Conservation (phyloP, 768 basidiomycete genomes). For the Tylopilus balloui region DNA sequence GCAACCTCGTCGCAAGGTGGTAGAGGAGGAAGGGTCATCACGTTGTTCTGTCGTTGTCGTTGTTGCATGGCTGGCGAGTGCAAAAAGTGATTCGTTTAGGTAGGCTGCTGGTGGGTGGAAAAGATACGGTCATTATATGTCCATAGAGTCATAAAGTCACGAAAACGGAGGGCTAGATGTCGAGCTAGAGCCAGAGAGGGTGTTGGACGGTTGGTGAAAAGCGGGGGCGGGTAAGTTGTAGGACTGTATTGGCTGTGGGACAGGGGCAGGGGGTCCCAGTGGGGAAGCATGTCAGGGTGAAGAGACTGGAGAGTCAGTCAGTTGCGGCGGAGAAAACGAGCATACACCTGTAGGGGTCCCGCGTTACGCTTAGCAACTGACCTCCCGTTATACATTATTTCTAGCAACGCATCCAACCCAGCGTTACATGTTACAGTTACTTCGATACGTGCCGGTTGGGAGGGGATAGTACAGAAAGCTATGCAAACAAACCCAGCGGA, state of each 20-base stretch:
- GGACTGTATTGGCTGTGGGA: too few species aligned
- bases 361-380: neutral
- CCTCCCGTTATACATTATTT: neutral
- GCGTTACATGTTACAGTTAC: neutral
- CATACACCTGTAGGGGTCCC: too few species aligned
- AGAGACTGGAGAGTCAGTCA: too few species aligned
- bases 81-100: conserved; percentile 58
- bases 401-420: neutral
- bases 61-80: conserved; percentile 49
- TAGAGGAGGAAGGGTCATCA: too few species aligned
- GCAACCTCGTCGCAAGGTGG: too few species aligned
- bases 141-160: conserved; percentile 39
- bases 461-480: neutral
- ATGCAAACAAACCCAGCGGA: too few species aligned
- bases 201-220: conserved; percentile 61
- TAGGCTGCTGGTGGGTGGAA: conserved; percentile 53
- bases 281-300: too few species aligned
- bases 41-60: too few species aligned
- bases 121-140: conserved; percentile 48
- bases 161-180: conserved; percentile 78
- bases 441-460: too few species aligned
- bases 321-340: too few species aligned
- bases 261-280: too few species aligned
- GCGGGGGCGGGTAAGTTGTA: conserved; percentile 50
- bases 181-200: conserved; percentile 66